Evolutionary conservation across 768 basidiomycete genomes (phyloP).

Genomic region (Cubamyces lactineus): DNA sequence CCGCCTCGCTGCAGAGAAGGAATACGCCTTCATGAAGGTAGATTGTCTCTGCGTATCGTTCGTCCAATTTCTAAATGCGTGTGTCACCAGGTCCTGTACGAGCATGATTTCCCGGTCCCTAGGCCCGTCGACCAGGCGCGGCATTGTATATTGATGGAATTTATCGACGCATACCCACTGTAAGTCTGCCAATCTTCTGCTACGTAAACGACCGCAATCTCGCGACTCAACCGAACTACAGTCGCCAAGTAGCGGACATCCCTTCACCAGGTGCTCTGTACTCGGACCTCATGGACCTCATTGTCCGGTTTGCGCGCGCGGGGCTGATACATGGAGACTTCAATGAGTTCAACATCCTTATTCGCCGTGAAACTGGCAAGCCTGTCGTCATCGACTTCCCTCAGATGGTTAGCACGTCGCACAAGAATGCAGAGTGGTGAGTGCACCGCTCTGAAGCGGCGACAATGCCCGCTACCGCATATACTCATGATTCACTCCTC

Average conservation of each 20-base stretch:
- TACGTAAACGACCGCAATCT: neutral
- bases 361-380: conserved; percentile 72
- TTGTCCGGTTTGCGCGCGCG: conserved; percentile 89
- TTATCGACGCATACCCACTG: conserved; percentile 94
- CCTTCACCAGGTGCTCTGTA: conserved; percentile 90
- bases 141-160: conserved; percentile 95
- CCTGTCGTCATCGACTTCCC: conserved; percentile 98
- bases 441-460: conserved; percentile 30
- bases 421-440: conserved; percentile 95
- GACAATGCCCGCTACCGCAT: conserved; percentile 7
- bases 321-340: conserved; percentile 99
- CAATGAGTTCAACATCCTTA: conserved; percentile 99
- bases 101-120: conserved; percentile 93
- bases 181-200: conserved; percentile 42
- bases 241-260: conserved; percentile 85
- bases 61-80: neutral
- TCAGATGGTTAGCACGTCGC: conserved; percentile 98
- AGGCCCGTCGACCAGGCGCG: conserved; percentile 91
- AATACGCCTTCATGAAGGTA: conserved; percentile 99
- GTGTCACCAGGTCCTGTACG: conserved; percentile 75
- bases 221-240: conserved; percentile 36
- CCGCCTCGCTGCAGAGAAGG: conserved; percentile 92
- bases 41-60: conserved; percentile 16
- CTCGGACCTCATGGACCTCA: conserved; percentile 90
- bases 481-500: neutral